These are phyloP conservation scores for Gamsiella multidivaricata DNA, from an alignment of 192 early-diverging fungal genomes.

Conservation along the genomic window DNA sequence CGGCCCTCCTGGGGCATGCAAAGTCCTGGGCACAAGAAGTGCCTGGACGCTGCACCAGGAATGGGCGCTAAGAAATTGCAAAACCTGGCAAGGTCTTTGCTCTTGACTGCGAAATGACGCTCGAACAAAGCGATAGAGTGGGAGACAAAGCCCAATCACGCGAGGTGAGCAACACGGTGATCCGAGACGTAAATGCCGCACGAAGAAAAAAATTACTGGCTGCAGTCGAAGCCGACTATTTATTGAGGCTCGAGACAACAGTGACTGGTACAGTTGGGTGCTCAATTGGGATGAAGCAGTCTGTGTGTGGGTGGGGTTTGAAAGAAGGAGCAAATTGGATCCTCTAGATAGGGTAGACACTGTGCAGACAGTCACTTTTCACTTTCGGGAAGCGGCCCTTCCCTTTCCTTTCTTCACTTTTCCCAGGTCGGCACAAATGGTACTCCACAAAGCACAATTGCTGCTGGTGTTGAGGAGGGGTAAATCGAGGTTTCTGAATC, in stretches of 20 bases:
- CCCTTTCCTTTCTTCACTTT: no score
- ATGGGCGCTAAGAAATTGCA: slow-evolving; percentile 55
- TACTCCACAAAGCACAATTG: no score
- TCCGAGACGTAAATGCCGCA: slow-evolving; percentile 57
- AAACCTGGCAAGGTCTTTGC: slow-evolving; percentile 53
- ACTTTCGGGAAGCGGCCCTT: no score
- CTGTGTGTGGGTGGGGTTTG: no score
- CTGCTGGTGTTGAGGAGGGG: no score
- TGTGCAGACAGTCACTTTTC: no score
- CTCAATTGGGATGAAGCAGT: no score
- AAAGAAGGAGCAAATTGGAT: no score
- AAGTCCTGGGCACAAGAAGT: slow-evolving; percentile 1
- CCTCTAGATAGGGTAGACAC: no score
- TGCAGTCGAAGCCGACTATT: not conserved
- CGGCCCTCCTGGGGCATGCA: slow-evolving; percentile 33
- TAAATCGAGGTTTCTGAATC: no score
- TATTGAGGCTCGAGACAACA: not conserved
- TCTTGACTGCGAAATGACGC: slow-evolving; percentile 54
- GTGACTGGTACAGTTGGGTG: no score
- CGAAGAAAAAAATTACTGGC: slow-evolving; percentile 27
- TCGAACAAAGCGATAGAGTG: slow-evolving; percentile 57
- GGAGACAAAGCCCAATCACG: slow-evolving; percentile 58
- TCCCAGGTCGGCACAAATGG: no score
- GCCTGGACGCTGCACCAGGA: slow-evolving; percentile 25
- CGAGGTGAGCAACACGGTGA: slow-evolving; percentile 56